phyloP scores from a whole-genome alignment of 2,329 filamentous ascomycete species.

The Aspergillus transmontanensis region DNA sequence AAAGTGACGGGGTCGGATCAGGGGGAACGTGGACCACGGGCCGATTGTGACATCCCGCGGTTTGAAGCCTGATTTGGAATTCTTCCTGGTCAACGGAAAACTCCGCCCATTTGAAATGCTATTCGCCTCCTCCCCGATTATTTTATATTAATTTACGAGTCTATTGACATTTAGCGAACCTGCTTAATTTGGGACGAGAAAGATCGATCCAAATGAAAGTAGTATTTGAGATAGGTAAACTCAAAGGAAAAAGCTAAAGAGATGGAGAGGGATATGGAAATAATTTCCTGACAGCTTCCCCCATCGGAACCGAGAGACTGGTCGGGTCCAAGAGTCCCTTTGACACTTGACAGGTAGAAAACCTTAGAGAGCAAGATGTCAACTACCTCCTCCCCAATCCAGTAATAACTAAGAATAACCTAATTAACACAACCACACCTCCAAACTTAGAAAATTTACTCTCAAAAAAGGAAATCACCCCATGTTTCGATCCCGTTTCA shows the following conservation, averaged over 20 bases:
- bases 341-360: conserved; percentile 3
- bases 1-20: background rate
- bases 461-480: background rate
- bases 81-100: background rate
- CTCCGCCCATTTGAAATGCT: background rate
- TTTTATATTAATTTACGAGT: background rate
- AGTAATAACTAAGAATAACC: background rate
- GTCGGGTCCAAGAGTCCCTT: background rate
- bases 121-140: background rate
- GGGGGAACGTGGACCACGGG: conserved; percentile 6
- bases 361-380: background rate
- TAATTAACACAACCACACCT: background rate
- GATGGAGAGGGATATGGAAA: background rate
- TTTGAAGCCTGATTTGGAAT: conserved; percentile 4
- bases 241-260: background rate
- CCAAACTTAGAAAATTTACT: conserved; percentile 10
- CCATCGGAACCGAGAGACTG: background rate
- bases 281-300: background rate
- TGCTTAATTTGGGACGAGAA: background rate
- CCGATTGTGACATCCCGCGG: background rate
- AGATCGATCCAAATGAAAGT: background rate
- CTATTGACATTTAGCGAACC: background rate
- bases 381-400: background rate
- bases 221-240: background rate
- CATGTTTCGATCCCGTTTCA: conserved; percentile 17